phyloP scores from a whole-genome alignment of 768 basidiomycete species.

The Trametes coccinea region DNA sequence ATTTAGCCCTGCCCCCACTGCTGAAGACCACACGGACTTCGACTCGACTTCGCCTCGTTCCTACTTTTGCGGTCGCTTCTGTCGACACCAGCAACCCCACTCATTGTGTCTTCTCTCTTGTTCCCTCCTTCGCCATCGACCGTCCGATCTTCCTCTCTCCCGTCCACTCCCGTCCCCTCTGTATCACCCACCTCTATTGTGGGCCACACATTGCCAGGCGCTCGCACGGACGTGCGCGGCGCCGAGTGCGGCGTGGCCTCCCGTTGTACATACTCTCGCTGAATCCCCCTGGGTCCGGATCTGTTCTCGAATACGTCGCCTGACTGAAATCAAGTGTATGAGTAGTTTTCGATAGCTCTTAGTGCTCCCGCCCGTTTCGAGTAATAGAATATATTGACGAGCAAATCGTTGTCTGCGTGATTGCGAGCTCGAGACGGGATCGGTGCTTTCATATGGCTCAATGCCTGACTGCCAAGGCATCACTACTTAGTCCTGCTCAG shows the following conservation, averaged over 20 bases:
- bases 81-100: not conserved
- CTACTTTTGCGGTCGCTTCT: not conserved
- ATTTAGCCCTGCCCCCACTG: not conserved
- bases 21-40: not conserved
- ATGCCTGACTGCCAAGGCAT: too few species aligned
- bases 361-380: not conserved
- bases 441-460: too few species aligned
- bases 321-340: constrained; percentile 9
- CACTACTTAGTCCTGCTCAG: too few species aligned
- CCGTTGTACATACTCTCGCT: constrained; percentile 15
- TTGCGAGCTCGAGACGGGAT: not conserved
- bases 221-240: not conserved
- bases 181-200: not conserved
- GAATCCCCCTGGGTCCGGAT: constrained; percentile 8
- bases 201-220: not conserved
- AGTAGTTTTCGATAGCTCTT: constrained; percentile 8
- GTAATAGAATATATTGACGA: not conserved
- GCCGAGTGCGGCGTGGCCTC: not conserved
- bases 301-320: constrained; percentile 8
- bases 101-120: not conserved
- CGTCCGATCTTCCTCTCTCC: not conserved
- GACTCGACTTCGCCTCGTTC: not conserved
- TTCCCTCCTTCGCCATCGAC: not conserved
- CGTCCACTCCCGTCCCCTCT: not conserved
- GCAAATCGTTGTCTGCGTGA: not conserved